Conservation (phyloP, 2,329 filamentous ascomycete genomes). For the Trichocomaceae sp. region DNA sequence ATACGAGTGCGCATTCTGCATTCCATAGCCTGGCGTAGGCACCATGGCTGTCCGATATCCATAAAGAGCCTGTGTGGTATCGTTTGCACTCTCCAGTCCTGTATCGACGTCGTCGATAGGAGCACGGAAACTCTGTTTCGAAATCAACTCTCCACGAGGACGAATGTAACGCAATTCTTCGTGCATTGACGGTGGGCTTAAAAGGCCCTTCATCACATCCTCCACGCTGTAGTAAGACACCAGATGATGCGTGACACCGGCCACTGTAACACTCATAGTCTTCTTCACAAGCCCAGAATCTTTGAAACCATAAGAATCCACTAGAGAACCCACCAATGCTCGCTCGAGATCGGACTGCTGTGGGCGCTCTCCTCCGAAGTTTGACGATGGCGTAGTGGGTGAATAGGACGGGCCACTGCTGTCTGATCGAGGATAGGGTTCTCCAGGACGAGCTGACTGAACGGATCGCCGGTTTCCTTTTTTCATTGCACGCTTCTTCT, state of each 20-base stretch:
- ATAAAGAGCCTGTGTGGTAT: constrained; percentile 35
- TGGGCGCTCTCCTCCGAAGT: constrained; percentile 33
- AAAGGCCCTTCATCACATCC: constrained; percentile 60
- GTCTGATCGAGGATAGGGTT: constrained; percentile 45
- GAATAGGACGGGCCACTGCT: constrained; percentile 35
- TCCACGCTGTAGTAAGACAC: constrained; percentile 83
- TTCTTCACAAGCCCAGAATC: constrained; percentile 80
- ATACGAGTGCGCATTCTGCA: constrained; percentile 29
- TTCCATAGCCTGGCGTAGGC: constrained; percentile 28
- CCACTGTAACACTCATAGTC: constrained; percentile 73
- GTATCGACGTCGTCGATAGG: constrained; percentile 57
- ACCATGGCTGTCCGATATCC: constrained; percentile 36
- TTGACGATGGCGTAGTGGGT: constrained; percentile 28
- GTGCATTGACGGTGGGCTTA: constrained; percentile 55
- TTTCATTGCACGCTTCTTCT: constrained; percentile 79
- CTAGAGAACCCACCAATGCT: constrained; percentile 68
- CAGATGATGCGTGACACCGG: constrained; percentile 72
- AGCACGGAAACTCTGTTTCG: constrained; percentile 60
- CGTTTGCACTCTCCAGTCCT: constrained; percentile 32
- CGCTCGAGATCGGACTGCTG: constrained; percentile 45
- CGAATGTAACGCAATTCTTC: constrained; percentile 45
- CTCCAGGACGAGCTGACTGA: constrained; percentile 43
- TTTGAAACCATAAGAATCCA: constrained; percentile 89
- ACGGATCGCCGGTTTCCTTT: constrained; percentile 49
- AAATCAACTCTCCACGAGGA: constrained; percentile 54